Conservation (phyloP, 192 early-diverging fungal genomes). For the Phycomyces nitens region DNA sequence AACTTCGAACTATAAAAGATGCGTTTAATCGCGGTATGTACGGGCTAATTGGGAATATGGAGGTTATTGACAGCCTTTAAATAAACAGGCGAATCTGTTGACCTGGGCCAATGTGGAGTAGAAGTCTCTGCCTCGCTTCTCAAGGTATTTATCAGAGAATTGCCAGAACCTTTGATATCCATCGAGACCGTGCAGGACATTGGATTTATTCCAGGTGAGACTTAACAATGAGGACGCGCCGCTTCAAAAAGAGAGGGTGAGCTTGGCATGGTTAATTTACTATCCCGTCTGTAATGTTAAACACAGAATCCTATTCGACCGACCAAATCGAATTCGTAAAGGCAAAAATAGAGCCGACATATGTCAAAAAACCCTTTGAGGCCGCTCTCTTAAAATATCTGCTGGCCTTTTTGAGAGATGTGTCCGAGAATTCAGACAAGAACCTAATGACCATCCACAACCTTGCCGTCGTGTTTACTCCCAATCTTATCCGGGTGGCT, state of each 20-base stretch:
- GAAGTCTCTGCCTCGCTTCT: conserved; percentile 79
- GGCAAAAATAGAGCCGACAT: conserved; percentile 29
- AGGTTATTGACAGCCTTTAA: not conserved
- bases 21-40: conserved; percentile 50
- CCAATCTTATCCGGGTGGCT: conserved; percentile 67
- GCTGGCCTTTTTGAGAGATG: conserved; percentile 67
- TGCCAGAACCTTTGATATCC: conserved; percentile 75
- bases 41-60: not conserved
- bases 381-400: conserved; percentile 57
- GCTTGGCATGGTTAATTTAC: conserved; percentile 42
- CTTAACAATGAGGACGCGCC: not conserved
- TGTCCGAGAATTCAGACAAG: conserved; percentile 57
- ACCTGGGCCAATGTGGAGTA: conserved; percentile 64
- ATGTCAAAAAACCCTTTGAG: conserved; percentile 48
- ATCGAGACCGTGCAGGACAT: conserved; percentile 50
- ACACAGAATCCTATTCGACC: conserved; percentile 19
- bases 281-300: conserved; percentile 17
- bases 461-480: conserved; percentile 82
- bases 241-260: conserved; percentile 10
- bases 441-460: conserved; percentile 87
- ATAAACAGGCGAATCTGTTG: conserved; percentile 46
- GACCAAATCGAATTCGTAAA: conserved; percentile 32
- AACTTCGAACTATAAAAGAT: conserved; percentile 61
- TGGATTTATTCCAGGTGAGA: conserved; percentile 37
- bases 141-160: conserved; percentile 80